phyloP scores from a whole-genome alignment of 2,329 filamentous ascomycete genomes.

The Hymenoscyphus repandus region DNA sequence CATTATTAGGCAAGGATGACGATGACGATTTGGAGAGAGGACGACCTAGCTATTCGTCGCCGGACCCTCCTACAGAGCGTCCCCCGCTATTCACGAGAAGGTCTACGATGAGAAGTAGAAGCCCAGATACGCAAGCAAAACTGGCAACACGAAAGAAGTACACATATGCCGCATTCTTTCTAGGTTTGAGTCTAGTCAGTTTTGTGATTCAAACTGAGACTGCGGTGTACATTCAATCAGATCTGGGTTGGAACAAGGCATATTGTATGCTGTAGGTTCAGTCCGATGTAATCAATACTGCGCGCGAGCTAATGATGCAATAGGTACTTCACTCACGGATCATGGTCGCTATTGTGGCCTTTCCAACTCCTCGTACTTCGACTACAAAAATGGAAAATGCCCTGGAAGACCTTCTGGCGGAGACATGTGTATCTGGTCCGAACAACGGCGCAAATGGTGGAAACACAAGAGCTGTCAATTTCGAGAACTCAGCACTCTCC shows the following conservation, averaged over 20 bases:
- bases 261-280: conserved; percentile 87
- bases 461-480: conserved; percentile 68
- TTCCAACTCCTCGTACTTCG: conserved; percentile 75
- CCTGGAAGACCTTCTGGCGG: conserved; percentile 84
- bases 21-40: conserved; percentile 26
- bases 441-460: conserved; percentile 77
- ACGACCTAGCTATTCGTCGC: conserved; percentile 27
- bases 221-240: conserved; percentile 88
- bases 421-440: conserved; percentile 58
- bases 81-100: conserved; percentile 44
- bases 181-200: conserved; percentile 74
- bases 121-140: conserved; percentile 60
- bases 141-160: conserved; percentile 75
- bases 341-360: conserved; percentile 88
- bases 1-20: conserved; percentile 29
- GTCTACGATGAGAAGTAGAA: conserved; percentile 71
- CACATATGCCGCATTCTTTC: conserved; percentile 77
- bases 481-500: conserved; percentile 47
- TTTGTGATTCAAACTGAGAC: conserved; percentile 96
- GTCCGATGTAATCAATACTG: neutral
- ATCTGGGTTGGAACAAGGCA: conserved; percentile 93
- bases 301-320: conserved; percentile 4
- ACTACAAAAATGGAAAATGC: conserved; percentile 68
- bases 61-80: conserved; percentile 13
- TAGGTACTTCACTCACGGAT: conserved; percentile 85